These are phyloP conservation scores for Adansonia rubrostipa DNA, from an alignment of 441 rosid species.

Conservation along the genomic window DNA sequence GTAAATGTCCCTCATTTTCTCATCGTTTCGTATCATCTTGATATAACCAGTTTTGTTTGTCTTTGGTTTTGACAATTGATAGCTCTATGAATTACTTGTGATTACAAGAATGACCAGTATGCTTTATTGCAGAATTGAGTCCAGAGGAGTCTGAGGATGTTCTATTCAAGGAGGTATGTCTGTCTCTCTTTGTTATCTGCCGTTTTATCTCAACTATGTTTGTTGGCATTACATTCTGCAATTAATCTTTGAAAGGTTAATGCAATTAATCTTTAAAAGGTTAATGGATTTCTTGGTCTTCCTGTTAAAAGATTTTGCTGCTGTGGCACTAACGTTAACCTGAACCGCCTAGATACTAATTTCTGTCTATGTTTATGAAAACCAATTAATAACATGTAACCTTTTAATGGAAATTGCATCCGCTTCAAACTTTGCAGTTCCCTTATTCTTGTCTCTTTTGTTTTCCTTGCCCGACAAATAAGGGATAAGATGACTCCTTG, in stretches of 20 bases:
- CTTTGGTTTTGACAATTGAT: not conserved
- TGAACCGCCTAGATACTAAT: not conserved
- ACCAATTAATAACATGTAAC: not conserved
- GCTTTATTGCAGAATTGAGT: constrained; percentile 69
- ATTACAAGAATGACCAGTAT: constrained; percentile 16
- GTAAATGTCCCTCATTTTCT: not conserved
- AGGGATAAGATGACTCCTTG: not conserved
- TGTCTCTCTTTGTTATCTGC: not conserved
- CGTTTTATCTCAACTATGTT: not conserved
- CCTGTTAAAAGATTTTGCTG: constrained; percentile 14
- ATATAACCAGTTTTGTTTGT: not conserved
- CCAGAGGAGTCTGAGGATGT: constrained; percentile 98
- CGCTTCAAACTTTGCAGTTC: not conserved
- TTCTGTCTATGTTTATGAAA: not conserved
- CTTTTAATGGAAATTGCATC: not conserved
- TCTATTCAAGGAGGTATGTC: constrained; percentile 90
- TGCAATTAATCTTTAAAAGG: constrained; percentile 3
- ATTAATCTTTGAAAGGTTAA: constrained; percentile 8
- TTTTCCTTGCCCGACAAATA: not conserved
- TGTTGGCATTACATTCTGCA: not conserved
- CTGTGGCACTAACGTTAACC: constrained; percentile 3
- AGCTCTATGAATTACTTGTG: not conserved
- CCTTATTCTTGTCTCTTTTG: not conserved
- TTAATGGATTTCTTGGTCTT: constrained; percentile 13
- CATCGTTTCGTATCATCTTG: not conserved